These are phyloP conservation scores for Bipolaris cookei DNA, from an alignment of 2,329 filamentous ascomycete genomes.

Conservation along the genomic window DNA sequence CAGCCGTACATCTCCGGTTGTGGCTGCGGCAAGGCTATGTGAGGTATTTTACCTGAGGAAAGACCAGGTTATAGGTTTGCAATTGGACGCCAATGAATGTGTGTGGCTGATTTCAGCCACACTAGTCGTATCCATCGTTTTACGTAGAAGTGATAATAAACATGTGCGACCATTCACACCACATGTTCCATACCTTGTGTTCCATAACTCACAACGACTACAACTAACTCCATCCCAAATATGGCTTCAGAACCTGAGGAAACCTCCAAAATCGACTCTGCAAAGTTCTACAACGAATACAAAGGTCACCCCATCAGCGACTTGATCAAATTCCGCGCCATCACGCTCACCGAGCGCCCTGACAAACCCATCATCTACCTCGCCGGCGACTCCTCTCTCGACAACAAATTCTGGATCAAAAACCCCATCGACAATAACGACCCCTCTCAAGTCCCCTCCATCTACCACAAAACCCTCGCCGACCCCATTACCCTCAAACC, in stretches of 20 bases:
- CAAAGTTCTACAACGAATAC: conserved; percentile 44
- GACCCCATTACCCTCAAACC: conserved; percentile 32
- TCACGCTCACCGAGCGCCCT: conserved; percentile 28
- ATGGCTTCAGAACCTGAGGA: neutral
- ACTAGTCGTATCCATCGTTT: too few relatives aligned
- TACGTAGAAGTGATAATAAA: neutral
- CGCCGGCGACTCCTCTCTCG: conserved; percentile 49
- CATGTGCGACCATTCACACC: too few relatives aligned
- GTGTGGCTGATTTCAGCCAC: too few relatives aligned
- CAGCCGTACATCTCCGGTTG: neutral
- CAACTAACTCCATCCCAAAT: neutral
- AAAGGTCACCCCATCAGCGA: conserved; percentile 45
- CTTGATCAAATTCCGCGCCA: conserved; percentile 34
- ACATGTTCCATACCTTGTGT: neutral
- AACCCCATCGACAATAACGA: conserved; percentile 12
- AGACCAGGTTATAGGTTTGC: too few relatives aligned
- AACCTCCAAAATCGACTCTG: conserved; percentile 26
- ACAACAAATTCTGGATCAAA: conserved; percentile 49
- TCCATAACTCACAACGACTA: neutral
- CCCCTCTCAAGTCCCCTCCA: conserved; percentile 25
- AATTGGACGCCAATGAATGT: too few relatives aligned
- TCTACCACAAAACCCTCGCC: conserved; percentile 38
- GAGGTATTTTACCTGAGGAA: neutral
- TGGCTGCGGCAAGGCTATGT: neutral
- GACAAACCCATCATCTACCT: conserved; percentile 46